Evolutionary conservation across 176 grass and related monocot genomes (phyloP).

Genomic region (Phragmites australis): DNA sequence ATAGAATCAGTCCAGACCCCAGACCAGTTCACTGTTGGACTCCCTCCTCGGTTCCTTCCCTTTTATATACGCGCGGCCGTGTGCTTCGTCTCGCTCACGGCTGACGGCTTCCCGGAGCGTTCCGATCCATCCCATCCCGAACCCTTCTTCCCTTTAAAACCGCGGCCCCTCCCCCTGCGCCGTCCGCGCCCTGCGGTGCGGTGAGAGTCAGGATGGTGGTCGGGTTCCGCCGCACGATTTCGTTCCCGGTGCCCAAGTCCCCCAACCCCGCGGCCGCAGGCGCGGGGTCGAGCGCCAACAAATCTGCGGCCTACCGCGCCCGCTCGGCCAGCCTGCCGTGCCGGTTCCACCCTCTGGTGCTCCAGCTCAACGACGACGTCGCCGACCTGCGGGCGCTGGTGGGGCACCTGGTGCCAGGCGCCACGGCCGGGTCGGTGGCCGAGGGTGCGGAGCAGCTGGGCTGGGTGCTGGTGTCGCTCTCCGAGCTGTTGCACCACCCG

Average conservation of each 20-base stretch:
- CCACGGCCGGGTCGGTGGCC: conserved; percentile 24
- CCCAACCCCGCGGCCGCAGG: background rate
- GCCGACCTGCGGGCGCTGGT: conserved; percentile 43
- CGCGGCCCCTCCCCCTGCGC: background rate
- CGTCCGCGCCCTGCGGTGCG: background rate
- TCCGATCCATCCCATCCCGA: conserved; percentile 30
- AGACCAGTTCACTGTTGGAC: background rate
- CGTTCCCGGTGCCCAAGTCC: conserved; percentile 54
- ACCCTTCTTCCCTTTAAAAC: conserved; percentile 32
- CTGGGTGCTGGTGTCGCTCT: conserved; percentile 49
- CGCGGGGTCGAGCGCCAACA: background rate
- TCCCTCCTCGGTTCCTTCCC: no score
- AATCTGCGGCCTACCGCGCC: conserved; percentile 50
- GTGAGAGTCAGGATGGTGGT: conserved; percentile 28
- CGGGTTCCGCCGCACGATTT: conserved; percentile 68
- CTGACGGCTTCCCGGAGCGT: conserved; percentile 40
- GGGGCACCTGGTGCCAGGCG: background rate
- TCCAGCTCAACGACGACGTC: conserved; percentile 66
- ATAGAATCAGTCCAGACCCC: conserved; percentile 6
- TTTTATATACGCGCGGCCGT: conserved; percentile 15
- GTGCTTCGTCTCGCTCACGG: background rate
- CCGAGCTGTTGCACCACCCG: conserved; percentile 66
- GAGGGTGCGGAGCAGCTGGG: conserved; percentile 37
- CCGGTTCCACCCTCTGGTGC: conserved; percentile 69
- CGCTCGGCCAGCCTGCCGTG: conserved; percentile 71